These are phyloP conservation scores for Taiwanofungus camphoratus DNA, from an alignment of 1,284 basidiomycete species.

Conservation along the genomic window DNA sequence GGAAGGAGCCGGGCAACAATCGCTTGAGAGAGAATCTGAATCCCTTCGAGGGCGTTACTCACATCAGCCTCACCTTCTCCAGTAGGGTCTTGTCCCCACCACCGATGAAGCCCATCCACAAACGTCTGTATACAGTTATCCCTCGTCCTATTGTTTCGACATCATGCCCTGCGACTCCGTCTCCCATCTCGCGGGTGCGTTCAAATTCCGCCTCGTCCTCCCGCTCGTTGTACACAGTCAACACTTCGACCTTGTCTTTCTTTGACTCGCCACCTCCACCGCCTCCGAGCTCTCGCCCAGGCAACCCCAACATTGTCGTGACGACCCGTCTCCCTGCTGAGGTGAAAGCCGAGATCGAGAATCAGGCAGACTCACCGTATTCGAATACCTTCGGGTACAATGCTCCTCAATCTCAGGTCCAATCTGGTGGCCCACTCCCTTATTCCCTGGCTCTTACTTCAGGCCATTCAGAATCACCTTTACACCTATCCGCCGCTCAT, in stretches of 20 bases:
- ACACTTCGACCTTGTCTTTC: constrained; percentile 34
- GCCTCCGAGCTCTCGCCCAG: constrained; percentile 33
- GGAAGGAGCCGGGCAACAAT: neutral
- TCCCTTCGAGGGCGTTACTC: too few relatives aligned
- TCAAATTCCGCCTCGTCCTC: constrained; percentile 39
- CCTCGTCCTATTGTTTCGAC: constrained; percentile 28
- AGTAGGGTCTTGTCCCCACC: too few relatives aligned
- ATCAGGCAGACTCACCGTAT: constrained; percentile 18
- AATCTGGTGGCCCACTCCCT: constrained; percentile 24
- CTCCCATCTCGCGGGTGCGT: constrained; percentile 36
- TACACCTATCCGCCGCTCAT: constrained; percentile 24
- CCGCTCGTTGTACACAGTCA: constrained; percentile 37
- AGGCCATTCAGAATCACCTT: constrained; percentile 32
- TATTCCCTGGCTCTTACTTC: constrained; percentile 42
- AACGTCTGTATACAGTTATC: constrained; percentile 44
- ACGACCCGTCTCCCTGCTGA: constrained; percentile 43
- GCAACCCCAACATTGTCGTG: constrained; percentile 35
- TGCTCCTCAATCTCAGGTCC: constrained; percentile 24
- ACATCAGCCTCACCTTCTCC: too few relatives aligned
- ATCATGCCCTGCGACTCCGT: constrained; percentile 18
- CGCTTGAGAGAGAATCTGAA: constrained; percentile 5
- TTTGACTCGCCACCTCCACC: constrained; percentile 41
- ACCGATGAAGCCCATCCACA: constrained; percentile 51
- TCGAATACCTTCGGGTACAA: constrained; percentile 16
- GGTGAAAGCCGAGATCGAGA: constrained; percentile 39